phyloP scores from a whole-genome alignment of 257 asterid species.

The Mentha longifolia region DNA sequence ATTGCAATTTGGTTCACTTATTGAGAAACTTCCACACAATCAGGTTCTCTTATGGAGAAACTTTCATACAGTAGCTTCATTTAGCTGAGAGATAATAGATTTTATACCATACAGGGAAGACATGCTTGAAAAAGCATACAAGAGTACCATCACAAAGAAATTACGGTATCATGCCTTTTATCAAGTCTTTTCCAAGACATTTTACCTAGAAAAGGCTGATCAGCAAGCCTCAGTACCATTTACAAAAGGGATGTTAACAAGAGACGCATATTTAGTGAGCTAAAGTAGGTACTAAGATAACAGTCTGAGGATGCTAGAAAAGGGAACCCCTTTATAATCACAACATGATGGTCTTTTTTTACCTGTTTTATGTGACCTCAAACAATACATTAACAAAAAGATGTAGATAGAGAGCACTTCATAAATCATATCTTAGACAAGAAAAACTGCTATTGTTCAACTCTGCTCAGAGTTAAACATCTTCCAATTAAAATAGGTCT shows the following conservation, averaged over 20 bases:
- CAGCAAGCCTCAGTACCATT: conserved; percentile 8
- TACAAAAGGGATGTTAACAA: not conserved
- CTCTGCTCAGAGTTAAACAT: not conserved
- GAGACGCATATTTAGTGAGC: not conserved
- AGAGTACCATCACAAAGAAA: conserved; percentile 4
- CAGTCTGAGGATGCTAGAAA: conserved; percentile 16
- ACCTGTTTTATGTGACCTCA: conserved; percentile 16
- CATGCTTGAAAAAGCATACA: conserved; percentile 7
- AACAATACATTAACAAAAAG: not conserved
- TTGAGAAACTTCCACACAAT: not conserved
- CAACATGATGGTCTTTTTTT: not conserved
- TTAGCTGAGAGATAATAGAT: conserved; percentile 26
- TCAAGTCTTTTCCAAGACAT: not conserved
- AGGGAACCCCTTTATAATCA: not conserved
- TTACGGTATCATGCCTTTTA: not conserved
- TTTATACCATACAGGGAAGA: conserved; percentile 14
- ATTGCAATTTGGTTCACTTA: conserved; percentile 1
- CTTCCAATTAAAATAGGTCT: not conserved
- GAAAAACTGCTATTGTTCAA: too few species aligned
- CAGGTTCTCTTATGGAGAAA: conserved; percentile 5
- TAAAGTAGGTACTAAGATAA: conserved; percentile 6
- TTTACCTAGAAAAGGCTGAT: conserved; percentile 9
- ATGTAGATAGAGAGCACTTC: too few species aligned
- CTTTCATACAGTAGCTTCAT: conserved; percentile 4
- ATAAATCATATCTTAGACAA: too few species aligned